Conservation (phyloP, 2,329 filamentous ascomycete genomes). For the Aureobasidium sp. region DNA sequence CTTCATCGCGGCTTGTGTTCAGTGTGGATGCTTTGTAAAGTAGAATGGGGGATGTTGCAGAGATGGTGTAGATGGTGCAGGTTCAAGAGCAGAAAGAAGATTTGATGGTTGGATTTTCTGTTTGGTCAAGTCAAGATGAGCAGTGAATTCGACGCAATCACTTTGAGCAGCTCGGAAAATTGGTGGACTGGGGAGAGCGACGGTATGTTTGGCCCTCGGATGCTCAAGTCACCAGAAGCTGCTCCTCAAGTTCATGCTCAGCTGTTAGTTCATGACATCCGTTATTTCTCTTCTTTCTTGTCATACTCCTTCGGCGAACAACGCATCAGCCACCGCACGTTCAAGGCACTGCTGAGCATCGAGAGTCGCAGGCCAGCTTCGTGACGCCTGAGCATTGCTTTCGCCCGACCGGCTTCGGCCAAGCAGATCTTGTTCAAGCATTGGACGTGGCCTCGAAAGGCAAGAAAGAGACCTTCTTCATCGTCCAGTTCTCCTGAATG, state of each 20-base stretch:
- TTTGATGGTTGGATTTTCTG: neutral
- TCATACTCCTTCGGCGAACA: neutral
- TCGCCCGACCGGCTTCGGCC: neutral
- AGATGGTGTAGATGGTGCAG: neutral
- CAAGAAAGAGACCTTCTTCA: neutral
- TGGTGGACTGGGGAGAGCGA: too few relatives aligned
- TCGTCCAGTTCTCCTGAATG: neutral
- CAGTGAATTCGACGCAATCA: neutral
- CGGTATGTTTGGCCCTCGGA: neutral
- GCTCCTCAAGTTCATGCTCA: neutral
- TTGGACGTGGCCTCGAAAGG: neutral
- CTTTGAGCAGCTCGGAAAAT: neutral
- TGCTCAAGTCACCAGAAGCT: neutral
- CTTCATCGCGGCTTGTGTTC: neutral
- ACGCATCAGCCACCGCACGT: neutral
- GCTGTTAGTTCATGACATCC: neutral
- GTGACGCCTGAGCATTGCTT: neutral
- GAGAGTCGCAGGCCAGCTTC: neutral
- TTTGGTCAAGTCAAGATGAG: neutral
- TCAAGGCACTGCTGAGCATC: too few relatives aligned
- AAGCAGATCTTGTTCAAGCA: neutral
- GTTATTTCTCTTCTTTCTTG: neutral
- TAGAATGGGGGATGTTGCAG: neutral
- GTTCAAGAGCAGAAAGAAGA: neutral
- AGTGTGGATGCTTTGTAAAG: neutral